Conservation (phyloP, 805 yeast species). For the Wickerhamiella sergipiensis region DNA sequence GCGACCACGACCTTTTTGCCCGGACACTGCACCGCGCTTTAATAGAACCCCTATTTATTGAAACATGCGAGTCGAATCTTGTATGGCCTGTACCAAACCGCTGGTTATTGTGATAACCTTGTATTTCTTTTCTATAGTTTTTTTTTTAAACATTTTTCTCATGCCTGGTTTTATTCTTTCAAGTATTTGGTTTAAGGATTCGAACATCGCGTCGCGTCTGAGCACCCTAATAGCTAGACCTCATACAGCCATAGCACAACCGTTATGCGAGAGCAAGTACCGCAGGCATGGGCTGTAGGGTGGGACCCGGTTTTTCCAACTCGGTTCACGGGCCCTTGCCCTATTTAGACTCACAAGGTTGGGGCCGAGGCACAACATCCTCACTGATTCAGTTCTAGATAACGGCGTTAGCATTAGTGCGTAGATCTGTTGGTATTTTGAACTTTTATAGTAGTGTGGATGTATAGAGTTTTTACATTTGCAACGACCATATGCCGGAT, state of each 20-base stretch:
- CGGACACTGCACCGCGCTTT: not conserved
- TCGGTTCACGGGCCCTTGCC: not conserved
- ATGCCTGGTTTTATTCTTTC: no score
- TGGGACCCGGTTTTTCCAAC: not conserved
- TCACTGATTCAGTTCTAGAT: no score
- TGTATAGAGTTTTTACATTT: not conserved
- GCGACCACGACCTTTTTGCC: not conserved
- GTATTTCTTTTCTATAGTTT: not conserved
- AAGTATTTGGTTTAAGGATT: no score
- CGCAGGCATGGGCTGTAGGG: not conserved
- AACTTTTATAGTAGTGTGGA: not conserved
- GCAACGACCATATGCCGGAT: not conserved
- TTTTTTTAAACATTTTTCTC: no score
- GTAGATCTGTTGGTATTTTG: no score
- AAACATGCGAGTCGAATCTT: not conserved
- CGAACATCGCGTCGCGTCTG: not conserved
- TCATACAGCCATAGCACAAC: not conserved
- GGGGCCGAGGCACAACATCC: no score
- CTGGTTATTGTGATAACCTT: no score
- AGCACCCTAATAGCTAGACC: no score
- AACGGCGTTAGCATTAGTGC: not conserved
- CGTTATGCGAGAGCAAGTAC: not conserved
- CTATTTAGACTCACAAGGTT: not conserved
- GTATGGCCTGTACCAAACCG: not conserved
- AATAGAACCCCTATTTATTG: not conserved